Conservation (phyloP, 1,284 basidiomycete genomes). For the Microbotryum lychnidis-dioicae region DNA sequence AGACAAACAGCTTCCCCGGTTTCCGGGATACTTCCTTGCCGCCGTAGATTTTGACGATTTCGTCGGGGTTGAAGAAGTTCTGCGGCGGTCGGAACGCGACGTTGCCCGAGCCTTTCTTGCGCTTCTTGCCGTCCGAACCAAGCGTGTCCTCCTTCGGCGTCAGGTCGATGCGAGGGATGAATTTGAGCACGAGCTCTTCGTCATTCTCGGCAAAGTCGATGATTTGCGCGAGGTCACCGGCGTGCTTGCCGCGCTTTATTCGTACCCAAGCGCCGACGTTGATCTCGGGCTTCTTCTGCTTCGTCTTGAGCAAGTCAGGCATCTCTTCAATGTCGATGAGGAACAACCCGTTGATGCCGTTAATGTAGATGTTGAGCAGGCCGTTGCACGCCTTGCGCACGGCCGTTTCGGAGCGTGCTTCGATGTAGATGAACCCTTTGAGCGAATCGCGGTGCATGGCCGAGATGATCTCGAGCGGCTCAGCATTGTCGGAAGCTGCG, state of each 20-base stretch:
- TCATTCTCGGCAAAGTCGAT: conserved; percentile 88
- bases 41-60: conserved; percentile 80
- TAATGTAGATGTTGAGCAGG: conserved; percentile 82
- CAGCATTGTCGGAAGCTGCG: conserved; percentile 55
- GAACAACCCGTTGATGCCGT: conserved; percentile 41
- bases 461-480: conserved; percentile 75
- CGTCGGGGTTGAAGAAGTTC: conserved; percentile 88
- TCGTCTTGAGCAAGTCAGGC: conserved; percentile 91
- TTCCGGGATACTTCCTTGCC: conserved; percentile 59
- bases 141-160: conserved; percentile 65
- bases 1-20: conserved; percentile 61
- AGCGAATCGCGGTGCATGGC: conserved; percentile 94
- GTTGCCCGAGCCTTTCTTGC: conserved; percentile 48
- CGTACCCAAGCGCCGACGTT: conserved; percentile 89
- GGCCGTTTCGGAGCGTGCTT: conserved; percentile 78
- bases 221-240: conserved; percentile 90
- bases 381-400: conserved; percentile 79
- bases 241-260: conserved; percentile 85
- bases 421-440: conserved; percentile 90
- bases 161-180: conserved; percentile 93
- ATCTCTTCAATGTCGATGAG: conserved; percentile 97
- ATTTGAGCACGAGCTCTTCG: conserved; percentile 85
- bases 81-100: conserved; percentile 71
- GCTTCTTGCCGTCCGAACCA: conserved; percentile 48
- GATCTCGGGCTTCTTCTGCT: conserved; percentile 82